Evolutionary conservation across 106 monocot genomes (phyloP).

Genomic region (Vanilla planifolia): DNA sequence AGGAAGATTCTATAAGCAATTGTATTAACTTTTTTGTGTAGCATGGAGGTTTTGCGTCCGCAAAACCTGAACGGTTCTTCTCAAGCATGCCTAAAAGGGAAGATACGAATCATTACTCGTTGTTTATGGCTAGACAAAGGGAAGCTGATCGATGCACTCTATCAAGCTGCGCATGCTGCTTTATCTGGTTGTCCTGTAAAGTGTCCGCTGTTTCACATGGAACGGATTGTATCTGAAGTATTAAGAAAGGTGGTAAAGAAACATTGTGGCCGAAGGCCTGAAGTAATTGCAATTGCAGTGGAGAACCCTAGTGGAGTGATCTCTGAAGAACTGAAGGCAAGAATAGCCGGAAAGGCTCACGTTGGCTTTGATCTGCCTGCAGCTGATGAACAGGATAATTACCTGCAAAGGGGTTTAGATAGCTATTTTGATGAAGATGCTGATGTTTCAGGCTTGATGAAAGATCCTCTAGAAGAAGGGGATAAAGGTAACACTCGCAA

Average conservation of each 20-base stretch:
- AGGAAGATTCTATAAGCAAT: too few species aligned
- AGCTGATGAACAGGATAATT: constrained; percentile 7
- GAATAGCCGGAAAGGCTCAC: constrained; percentile 51
- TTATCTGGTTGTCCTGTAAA: constrained; percentile 86
- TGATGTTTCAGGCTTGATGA: constrained; percentile 10
- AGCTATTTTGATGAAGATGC: constrained; percentile 12
- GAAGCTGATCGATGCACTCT: constrained; percentile 86
- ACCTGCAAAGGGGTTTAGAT: constrained; percentile 20
- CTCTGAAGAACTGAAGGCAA: constrained; percentile 36
- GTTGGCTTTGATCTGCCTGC: constrained; percentile 20
- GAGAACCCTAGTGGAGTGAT: constrained; percentile 66
- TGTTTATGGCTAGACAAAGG: constrained; percentile 99
- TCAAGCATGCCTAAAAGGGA: constrained; percentile 64
- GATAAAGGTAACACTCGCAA: constrained; percentile 36
- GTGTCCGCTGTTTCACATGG: constrained; percentile 86
- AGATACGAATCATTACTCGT: constrained; percentile 78
- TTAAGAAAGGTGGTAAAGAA: constrained; percentile 87
- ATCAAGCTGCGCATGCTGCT: constrained; percentile 93
- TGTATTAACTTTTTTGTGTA: constrained; percentile 17
- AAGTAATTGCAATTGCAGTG: constrained; percentile 80
- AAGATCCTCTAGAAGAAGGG: constrained; percentile 6
- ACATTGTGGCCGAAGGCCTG: constrained; percentile 91
- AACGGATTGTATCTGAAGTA: constrained; percentile 85
- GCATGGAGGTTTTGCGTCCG: constrained; percentile 78
- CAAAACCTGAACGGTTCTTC: constrained; percentile 43